Conservation (phyloP, 352 stramenopile genomes). For the Phytophthora boehmeriae region DNA sequence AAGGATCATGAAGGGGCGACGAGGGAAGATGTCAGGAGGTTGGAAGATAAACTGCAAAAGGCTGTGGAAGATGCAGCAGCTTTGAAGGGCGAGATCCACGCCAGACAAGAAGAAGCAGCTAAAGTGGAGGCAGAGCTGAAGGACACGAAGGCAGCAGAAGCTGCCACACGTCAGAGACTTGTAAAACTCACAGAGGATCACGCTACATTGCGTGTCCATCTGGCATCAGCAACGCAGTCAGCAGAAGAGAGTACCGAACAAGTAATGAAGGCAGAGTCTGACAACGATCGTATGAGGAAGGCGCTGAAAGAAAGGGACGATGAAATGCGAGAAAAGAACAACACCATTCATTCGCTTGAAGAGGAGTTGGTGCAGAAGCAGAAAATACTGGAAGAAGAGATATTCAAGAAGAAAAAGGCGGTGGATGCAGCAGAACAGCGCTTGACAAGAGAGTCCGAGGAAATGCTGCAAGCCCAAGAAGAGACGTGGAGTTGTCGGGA, state of each 20-base stretch:
- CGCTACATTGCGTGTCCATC: slow-evolving; percentile 54
- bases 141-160: slow-evolving; percentile 40
- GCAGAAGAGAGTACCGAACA: slow-evolving; percentile 45
- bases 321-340: slow-evolving; percentile 17
- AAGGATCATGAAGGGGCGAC: slow-evolving; percentile 32
- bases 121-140: slow-evolving; percentile 46
- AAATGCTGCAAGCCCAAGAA: slow-evolving; percentile 40
- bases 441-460: slow-evolving; percentile 27
- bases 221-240: slow-evolving; percentile 36
- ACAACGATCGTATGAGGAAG: slow-evolving; percentile 41
- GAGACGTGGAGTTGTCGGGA: slow-evolving; percentile 36
- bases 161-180: slow-evolving; percentile 51
- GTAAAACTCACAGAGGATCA: slow-evolving; percentile 69
- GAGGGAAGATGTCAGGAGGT: slow-evolving; percentile 32
- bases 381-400: slow-evolving; percentile 33
- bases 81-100: slow-evolving; percentile 58
- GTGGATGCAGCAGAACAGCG: slow-evolving; percentile 25
- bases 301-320: slow-evolving; percentile 30
- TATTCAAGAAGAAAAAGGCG: slow-evolving; percentile 30
- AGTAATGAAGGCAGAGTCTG: slow-evolving; percentile 41
- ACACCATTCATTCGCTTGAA: slow-evolving; percentile 26
- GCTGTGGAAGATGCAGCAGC: slow-evolving; percentile 45
- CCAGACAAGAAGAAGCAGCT: slow-evolving; percentile 51
- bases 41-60: slow-evolving; percentile 40
- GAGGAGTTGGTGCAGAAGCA: slow-evolving; percentile 33